Evolutionary conservation across 1,284 basidiomycete genomes (phyloP), one percentile per base, ranked within the genome.

Genomic region (Naganishia cerealis): DNA sequence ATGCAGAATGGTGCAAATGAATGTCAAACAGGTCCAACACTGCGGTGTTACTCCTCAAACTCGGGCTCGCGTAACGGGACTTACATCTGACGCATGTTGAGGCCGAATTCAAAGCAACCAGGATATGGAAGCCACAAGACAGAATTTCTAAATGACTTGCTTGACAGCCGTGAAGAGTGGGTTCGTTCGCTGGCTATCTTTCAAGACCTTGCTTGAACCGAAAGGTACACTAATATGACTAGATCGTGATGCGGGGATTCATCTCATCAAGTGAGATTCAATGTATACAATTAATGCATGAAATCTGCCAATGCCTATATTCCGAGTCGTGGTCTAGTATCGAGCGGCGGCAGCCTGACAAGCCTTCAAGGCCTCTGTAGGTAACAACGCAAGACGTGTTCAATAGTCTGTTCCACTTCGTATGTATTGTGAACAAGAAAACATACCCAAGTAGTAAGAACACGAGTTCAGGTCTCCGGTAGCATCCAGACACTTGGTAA

Each of bases 361-460:
- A 57, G 81, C 81, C 80, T 83, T 81, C 76, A 78, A 74, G 54
- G 74, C 73, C 70, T 78, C 75, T 71, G 57, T 21, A 50, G 29
- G 3, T 15, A 16, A n/a, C 18, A 52, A 24, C 29, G 26, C 33
- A 54, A 67, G 1, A 16, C 29, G 55, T 66, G 65, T 71, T 70
- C 58, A 66, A 38, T 18, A 38, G n/a, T 65, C 58, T 16, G 33
- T 15, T 43, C 3, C 50, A 52, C 13, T 38, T 16, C 36, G 18
- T 7, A 29, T 33, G 40, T n/a, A 39, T 36, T 24, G n/a, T 40
- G 18, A 13, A 42, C 24, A 42, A 13, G 56, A 56, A 42, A 38
- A 76, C 77, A 79, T 56, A 80, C 78, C 83, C 68, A 85, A 82
- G 79, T 85, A 86, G 80, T 84, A 86, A 29, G 76, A 76, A 80